Percentiles rank a stretch among this genome's conserved stretches.
Conservation (phyloP, 2,329 filamentous ascomycete species). For the Rutstroemia sp. region DNA sequence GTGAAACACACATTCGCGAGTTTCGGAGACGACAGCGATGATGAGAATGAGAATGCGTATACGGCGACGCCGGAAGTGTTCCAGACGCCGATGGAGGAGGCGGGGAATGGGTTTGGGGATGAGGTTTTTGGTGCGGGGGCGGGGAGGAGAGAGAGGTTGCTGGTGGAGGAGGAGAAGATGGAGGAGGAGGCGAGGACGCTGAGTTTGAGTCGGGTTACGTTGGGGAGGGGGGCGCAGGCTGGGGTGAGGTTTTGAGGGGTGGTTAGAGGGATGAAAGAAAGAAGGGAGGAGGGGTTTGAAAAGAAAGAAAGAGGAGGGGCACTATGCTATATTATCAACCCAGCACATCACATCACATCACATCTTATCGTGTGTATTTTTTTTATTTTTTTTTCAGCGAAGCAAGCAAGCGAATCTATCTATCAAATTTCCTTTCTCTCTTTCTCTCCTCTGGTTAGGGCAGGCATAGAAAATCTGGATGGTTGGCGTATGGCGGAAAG, state of each 20-base stretch:
- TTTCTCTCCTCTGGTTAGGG: too few species aligned
- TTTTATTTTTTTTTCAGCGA: too few species aligned
- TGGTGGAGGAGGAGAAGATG: constrained; percentile 43
- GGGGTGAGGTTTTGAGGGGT: constrained; percentile 14
- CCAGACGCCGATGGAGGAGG: constrained; percentile 44
- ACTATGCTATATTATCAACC: too few species aligned
- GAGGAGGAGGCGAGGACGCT: constrained; percentile 51
- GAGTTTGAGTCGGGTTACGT: constrained; percentile 54
- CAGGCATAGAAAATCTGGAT: too few species aligned
- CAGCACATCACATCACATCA: too few species aligned
- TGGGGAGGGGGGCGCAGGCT: constrained; percentile 21
- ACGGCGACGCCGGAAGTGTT: constrained; percentile 38
- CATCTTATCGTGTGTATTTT: too few species aligned
- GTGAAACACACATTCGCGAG: constrained; percentile 14
- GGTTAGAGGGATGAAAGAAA: background rate
- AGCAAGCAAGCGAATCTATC: too few species aligned
- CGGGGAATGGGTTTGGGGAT: constrained; percentile 34
- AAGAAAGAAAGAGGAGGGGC: too few species aligned
- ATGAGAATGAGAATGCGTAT: constrained; percentile 18
- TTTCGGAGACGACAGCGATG: constrained; percentile 28
- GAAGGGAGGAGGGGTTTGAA: too few species aligned
- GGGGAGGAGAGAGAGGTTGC: background rate
- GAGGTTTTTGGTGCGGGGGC: constrained; percentile 26
- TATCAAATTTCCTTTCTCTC: too few species aligned
- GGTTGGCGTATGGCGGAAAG: too few species aligned